Evolutionary conservation across 352 stramenopile genomes (phyloP), one percentile per base, ranked within the genome.

Genomic region (Phytophthora foliorum): DNA sequence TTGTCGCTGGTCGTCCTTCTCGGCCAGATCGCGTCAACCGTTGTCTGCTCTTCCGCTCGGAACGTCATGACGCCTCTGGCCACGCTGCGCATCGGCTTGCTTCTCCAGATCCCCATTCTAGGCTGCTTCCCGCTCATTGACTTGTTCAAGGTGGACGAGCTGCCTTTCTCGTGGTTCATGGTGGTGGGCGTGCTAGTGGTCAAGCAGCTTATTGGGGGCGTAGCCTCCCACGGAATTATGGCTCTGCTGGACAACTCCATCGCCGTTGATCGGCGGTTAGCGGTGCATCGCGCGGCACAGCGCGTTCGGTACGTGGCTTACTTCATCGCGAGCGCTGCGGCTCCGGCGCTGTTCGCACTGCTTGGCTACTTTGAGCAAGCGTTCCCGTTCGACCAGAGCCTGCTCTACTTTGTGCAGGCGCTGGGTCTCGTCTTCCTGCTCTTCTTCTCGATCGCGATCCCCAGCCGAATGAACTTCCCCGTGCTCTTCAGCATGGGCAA

Each of bases 401-500:
- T 93, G 45, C 67, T 94, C 6, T 94, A 91, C 72, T 92, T 93
- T 32, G 73, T 93, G 11, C 80, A 90, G 65, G 77, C 80, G 19
- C 68, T 92, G 25, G 85, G 83, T 0, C 68, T 94, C 29, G 66
- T 81, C 14, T 91, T 92, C 57, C 64, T 94, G 32, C 79, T 94
- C 5, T 69, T 93, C 34, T 92, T 94, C 58, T 91, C 87, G 9
- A 86, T 91, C 32, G 69, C 88, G 25, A 92, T 94, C 53, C 87
- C 87, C 3, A 92, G 80, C 36, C 81, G 87, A 39, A 80, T 94
- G 77, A 94, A 94, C 50, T 94, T 94, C 42, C 87, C 87, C 4
- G 76, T 91, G 73, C 72, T 94, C 9, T 92, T 94, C 48, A 81
- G 81, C 51, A 91, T 92, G 85, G 85, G 80, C 10, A 93, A 93